A percentile compares a stretch with the other conserved stretches of the same genome.
phyloP scores from a whole-genome alignment of 75 land plant genomes.

The Ceratopteris richardii region DNA sequence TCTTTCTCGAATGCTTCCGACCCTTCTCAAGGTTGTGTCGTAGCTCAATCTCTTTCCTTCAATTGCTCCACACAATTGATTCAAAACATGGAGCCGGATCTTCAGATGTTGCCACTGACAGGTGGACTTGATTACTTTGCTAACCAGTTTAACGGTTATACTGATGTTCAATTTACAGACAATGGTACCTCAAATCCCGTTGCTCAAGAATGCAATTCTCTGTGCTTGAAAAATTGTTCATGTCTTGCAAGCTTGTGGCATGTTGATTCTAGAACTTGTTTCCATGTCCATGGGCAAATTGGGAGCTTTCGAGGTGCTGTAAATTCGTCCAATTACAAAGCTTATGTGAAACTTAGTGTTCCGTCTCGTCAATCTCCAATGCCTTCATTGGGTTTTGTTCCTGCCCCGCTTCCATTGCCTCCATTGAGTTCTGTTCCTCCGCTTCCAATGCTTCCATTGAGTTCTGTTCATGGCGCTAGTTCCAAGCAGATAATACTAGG shows the following conservation, averaged over 20 bases:
- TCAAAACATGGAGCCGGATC: too few relatives aligned
- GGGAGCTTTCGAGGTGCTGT: constrained; percentile 5
- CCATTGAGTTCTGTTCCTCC: background rate
- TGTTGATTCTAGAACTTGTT: background rate
- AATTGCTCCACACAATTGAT: too few relatives aligned
- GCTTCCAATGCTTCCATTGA: background rate
- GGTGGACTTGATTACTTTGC: too few relatives aligned
- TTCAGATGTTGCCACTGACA: too few relatives aligned
- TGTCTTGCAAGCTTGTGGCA: constrained; percentile 3
- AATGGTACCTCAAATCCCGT: too few relatives aligned
- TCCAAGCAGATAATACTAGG: too few relatives aligned
- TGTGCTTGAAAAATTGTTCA: constrained; percentile 6
- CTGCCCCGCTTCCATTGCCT: background rate
- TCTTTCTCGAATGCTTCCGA: too few relatives aligned
- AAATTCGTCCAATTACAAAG: background rate
- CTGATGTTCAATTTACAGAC: too few relatives aligned
- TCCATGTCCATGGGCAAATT: background rate
- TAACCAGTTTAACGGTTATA: too few relatives aligned
- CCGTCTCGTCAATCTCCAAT: background rate
- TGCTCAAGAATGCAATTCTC: too few relatives aligned
- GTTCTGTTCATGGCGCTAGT: background rate
- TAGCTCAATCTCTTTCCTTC: too few relatives aligned
- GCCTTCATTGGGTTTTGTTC: background rate
- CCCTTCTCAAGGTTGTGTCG: too few relatives aligned
- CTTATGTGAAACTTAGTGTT: constrained; percentile 4